These are phyloP conservation scores for Phytopythium vexans DNA, from an alignment of 352 stramenopile genomes.

Conservation along the genomic window DNA sequence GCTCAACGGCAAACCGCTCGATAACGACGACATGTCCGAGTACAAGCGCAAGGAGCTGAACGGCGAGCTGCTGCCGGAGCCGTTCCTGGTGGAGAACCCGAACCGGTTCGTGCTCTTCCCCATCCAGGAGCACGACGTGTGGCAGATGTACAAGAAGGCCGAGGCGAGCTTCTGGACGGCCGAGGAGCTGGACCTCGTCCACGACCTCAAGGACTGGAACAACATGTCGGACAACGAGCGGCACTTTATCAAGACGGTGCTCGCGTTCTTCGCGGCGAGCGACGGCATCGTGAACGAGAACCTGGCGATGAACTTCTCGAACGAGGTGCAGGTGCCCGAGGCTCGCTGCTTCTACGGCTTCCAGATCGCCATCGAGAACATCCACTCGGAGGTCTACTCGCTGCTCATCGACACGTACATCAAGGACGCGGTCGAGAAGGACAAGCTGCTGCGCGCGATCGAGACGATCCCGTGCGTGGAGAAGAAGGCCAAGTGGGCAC, in stretches of 20 bases:
- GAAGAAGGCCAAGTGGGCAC: slow-evolving; percentile 97
- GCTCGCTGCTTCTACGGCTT: slow-evolving; percentile 99
- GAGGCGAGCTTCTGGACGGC: slow-evolving; percentile 99
- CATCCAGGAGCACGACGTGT: slow-evolving; percentile 97
- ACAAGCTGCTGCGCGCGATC: slow-evolving; percentile 95
- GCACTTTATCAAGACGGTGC: slow-evolving; percentile 97
- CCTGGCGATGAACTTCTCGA: slow-evolving; percentile 98
- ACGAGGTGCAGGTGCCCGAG: slow-evolving; percentile 96
- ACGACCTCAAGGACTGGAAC: slow-evolving; percentile 95
- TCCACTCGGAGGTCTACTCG: slow-evolving; percentile 99
- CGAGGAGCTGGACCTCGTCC: slow-evolving; percentile 97
- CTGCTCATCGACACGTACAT: slow-evolving; percentile 99
- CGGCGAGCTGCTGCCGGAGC: slow-evolving; percentile 86
- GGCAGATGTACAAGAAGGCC: slow-evolving; percentile 99
- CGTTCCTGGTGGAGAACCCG: slow-evolving; percentile 94
- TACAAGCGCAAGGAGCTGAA: slow-evolving; percentile 88
- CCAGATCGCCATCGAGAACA: slow-evolving; percentile 99
- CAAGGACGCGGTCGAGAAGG: slow-evolving; percentile 94
- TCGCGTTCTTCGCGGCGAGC: slow-evolving; percentile 98
- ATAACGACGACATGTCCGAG: slow-evolving; percentile 51
- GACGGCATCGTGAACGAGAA: slow-evolving; percentile 99
- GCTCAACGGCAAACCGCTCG: slow-evolving; percentile 11
- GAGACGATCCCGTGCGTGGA: slow-evolving; percentile 97
- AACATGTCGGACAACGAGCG: slow-evolving; percentile 94
- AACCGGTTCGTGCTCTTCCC: slow-evolving; percentile 98